Evolutionary conservation across 2,329 filamentous ascomycete species (phyloP).

Genomic region (Sclerotinia nivalis): DNA sequence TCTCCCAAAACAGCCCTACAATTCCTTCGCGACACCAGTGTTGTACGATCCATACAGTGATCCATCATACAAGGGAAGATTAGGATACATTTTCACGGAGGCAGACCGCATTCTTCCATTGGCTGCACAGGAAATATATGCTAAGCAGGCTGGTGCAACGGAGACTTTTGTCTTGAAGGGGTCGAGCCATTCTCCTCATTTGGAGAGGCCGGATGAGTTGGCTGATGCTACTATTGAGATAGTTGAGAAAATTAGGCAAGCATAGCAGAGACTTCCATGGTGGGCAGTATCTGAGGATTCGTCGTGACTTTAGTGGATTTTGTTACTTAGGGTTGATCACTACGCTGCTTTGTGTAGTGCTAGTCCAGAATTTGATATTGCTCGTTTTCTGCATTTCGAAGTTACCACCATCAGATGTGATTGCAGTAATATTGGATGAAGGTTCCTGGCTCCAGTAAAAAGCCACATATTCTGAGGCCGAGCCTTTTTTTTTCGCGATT

Average conservation of each 20-base stretch:
- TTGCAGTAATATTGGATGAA: too few species aligned
- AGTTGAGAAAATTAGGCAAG: neutral
- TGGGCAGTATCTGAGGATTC: neutral
- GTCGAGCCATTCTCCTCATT: neutral
- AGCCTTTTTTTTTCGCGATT: too few species aligned
- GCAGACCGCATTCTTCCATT: neutral
- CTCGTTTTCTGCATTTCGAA: neutral
- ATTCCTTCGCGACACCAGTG: neutral
- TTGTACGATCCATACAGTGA: conserved; percentile 1
- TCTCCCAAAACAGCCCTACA: neutral
- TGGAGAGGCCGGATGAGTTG: neutral
- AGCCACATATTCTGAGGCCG: too few species aligned
- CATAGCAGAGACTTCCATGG: neutral
- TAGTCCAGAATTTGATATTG: neutral
- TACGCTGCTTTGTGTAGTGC: neutral
- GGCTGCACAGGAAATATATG: neutral
- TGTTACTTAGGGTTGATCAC: neutral
- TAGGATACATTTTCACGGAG: conserved; percentile 5
- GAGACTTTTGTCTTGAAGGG: neutral
- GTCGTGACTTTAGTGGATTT: neutral
- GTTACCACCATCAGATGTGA: too few species aligned
- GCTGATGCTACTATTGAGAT: neutral
- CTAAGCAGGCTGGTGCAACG: neutral
- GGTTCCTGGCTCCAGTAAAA: too few species aligned
- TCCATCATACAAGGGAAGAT: neutral